Evolutionary conservation across 352 stramenopile species (phyloP), one percentile per base, ranked within the genome.

Genomic region (Salisapilia sapeloensis): DNA sequence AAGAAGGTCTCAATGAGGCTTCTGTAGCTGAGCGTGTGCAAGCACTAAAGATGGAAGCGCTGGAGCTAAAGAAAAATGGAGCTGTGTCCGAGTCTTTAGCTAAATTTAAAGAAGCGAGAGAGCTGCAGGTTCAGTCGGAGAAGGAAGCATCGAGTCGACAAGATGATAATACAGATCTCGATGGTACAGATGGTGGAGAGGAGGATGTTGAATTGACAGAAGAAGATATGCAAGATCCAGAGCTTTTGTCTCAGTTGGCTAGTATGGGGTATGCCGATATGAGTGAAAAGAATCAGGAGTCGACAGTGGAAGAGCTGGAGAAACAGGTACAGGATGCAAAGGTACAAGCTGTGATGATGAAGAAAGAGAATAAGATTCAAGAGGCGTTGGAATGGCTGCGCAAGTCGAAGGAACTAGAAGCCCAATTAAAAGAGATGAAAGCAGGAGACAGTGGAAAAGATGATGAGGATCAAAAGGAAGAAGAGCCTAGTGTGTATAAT

Each of bases 221-320:
- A 12, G 65, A 80, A 24, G 71, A 87, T 26, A 78, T 87, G 65
- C 29, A 63, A 18, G 51, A 87, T 26, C 71, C 71, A 2, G 62
- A 70, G 20, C 81, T 62, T 44, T 42, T 81, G 18, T 50, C 67
- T 12, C 60, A 84, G 39, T 39, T 87, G 9, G 53, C 50, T 11
- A 39, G 36, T 11, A 51, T 83, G 33, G 62, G 69, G 7, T 41
- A 76, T 21, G 42, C 41, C 6, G 36, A 46, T 2, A 13, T 29
- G 4, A 14, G 13, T 16, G 14, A 2, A 16, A 27, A 21, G 7
- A 21, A 24, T 6, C n/a, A 19, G 16, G 35, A 15, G 5, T 18
- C 18, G 4, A 2, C 13, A n/a, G 1, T 31, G 3, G 10, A 11
- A 9, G 23, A 42, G 13, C 30, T 87, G 8, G 43, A 71, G 19